Conservation (phyloP, 495 filamentous ascomycete species). For the Neurospora sp. region DNA sequence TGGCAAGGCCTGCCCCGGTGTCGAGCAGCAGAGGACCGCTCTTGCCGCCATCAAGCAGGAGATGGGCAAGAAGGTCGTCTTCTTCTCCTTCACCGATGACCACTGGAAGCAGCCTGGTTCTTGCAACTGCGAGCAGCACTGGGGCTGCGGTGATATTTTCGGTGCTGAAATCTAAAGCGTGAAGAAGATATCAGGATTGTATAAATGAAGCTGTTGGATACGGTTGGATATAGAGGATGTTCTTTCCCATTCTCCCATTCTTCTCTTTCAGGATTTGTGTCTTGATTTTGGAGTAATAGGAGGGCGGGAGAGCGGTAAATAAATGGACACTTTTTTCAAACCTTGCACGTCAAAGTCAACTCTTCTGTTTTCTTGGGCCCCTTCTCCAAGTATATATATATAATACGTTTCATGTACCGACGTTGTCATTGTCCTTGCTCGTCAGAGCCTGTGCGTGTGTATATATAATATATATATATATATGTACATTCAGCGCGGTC, state of each 20-base stretch:
- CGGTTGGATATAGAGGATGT: neutral
- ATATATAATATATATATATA: neutral
- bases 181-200: slow-evolving; percentile 1
- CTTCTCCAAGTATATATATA: neutral
- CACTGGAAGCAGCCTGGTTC: slow-evolving; percentile 65
- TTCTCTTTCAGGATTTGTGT: neutral
- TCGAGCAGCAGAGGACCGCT: slow-evolving; percentile 56
- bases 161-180: slow-evolving; percentile 3
- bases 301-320: neutral
- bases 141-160: slow-evolving; percentile 54
- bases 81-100: slow-evolving; percentile 77
- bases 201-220: slow-evolving; percentile 1
- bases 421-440: neutral
- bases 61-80: slow-evolving; percentile 47
- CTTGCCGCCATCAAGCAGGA: slow-evolving; percentile 50
- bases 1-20: slow-evolving; percentile 60
- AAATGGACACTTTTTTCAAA: neutral
- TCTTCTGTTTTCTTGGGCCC: neutral
- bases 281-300: neutral
- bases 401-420: neutral
- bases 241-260: neutral
- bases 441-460: neutral
- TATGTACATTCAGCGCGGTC: neutral
- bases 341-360: neutral
- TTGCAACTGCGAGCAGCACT: slow-evolving; percentile 69